Percentiles rank a stretch among this genome's conserved stretches.
Conservation (phyloP, 2,329 filamentous ascomycete species). For the Colletotrichum sp. region DNA sequence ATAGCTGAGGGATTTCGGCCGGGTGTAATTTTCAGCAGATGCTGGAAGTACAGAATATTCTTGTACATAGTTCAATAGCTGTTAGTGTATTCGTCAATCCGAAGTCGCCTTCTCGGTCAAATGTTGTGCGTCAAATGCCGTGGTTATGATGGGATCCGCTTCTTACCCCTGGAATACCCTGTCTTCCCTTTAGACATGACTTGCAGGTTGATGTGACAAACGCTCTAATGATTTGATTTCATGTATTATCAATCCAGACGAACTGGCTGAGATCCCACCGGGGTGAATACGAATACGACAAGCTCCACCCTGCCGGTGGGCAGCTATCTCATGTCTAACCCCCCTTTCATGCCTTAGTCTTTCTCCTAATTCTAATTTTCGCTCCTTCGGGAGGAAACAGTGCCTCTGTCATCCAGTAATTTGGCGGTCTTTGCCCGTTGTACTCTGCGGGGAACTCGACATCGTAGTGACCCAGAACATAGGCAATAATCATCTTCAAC, state of each 20-base stretch:
- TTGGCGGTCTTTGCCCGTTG: constrained; percentile 13
- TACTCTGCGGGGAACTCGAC: constrained; percentile 19
- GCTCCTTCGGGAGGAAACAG: background rate
- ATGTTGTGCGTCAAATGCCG: background rate
- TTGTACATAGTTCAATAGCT: background rate
- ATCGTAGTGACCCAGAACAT: constrained; percentile 17
- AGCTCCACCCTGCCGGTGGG: background rate
- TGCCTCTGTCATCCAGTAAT: constrained; percentile 19
- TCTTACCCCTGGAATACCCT: background rate
- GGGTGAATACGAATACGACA: background rate
- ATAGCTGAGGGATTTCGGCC: fast-evolving
- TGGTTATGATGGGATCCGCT: background rate
- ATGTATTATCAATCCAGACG: background rate
- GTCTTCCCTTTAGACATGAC: background rate
- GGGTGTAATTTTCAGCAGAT: background rate
- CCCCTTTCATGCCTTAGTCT: background rate
- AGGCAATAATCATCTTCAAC: constrained; percentile 33
- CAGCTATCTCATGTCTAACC: background rate
- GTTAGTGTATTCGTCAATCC: background rate
- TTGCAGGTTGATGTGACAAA: background rate
- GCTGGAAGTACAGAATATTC: background rate
- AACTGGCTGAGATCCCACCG: background rate
- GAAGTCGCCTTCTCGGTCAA: background rate
- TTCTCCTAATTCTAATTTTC: constrained; percentile 7
- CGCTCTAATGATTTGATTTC: background rate